A percentile compares a stretch with the other conserved stretches of the same genome.
phyloP scores from a whole-genome alignment of 495 filamentous ascomycete species.

The Paragyromitra xinjiangensis region DNA sequence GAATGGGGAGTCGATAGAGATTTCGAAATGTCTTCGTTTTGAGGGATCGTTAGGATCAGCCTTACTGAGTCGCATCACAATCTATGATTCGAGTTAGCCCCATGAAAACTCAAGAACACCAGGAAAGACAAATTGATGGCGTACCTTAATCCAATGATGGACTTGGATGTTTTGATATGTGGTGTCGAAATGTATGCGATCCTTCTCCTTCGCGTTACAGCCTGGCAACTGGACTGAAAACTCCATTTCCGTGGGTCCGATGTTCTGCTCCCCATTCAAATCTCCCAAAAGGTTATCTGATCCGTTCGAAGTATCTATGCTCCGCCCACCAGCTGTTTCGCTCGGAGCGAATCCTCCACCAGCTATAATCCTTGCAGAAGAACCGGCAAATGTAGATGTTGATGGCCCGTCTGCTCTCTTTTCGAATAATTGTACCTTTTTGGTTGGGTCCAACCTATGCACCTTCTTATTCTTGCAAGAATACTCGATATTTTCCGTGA shows the following conservation, averaged over 20 bases:
- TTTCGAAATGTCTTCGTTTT: slow-evolving; percentile 94
- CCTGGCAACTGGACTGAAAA: slow-evolving; percentile 95
- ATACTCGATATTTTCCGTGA: slow-evolving; percentile 95
- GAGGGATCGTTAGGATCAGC: slow-evolving; percentile 79
- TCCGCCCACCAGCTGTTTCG: slow-evolving; percentile 58
- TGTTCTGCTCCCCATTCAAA: slow-evolving; percentile 69
- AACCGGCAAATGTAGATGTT: slow-evolving; percentile 78
- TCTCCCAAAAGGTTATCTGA: slow-evolving; percentile 83
- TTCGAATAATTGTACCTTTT: slow-evolving; percentile 88
- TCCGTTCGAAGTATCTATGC: slow-evolving; percentile 62
- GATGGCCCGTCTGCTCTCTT: slow-evolving; percentile 85
- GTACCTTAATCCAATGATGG: slow-evolving; percentile 98
- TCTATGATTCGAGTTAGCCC: slow-evolving; percentile 65
- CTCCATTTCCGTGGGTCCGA: slow-evolving; percentile 95
- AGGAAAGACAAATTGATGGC: slow-evolving; percentile 35
- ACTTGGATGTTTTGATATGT: slow-evolving; percentile 97
- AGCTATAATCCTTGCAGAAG: slow-evolving; percentile 77
- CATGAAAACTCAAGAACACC: slow-evolving; percentile 9
- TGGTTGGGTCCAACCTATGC: slow-evolving; percentile 81
- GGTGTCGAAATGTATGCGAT: slow-evolving; percentile 89
- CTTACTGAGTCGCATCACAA: slow-evolving; percentile 94
- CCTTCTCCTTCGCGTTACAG: slow-evolving; percentile 86
- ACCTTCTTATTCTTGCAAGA: slow-evolving; percentile 88
- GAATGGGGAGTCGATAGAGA: slow-evolving; percentile 97
- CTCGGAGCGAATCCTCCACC: slow-evolving; percentile 74